Evolutionary conservation across 2,329 filamentous ascomycete species (phyloP).

Genomic region (Beauveria rudraprayagi): DNA sequence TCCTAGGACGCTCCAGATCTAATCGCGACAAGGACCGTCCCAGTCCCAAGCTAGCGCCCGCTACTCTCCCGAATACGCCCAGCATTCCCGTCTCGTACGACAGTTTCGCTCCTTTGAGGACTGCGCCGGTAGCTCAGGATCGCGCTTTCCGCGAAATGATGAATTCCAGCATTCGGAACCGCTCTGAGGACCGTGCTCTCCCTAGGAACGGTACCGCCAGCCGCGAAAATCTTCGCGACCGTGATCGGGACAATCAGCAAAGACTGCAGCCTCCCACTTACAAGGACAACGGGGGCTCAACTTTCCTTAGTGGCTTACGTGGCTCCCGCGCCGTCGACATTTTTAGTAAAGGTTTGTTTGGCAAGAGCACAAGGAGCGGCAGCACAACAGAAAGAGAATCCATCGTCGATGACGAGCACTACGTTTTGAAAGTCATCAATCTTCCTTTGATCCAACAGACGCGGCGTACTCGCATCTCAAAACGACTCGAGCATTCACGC

Average conservation of each 20-base stretch:
- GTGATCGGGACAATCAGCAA: conserved; percentile 25
- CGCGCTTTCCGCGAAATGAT: conserved; percentile 62
- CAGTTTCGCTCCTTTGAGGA: conserved; percentile 38
- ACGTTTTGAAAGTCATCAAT: conserved; percentile 78
- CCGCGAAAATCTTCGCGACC: conserved; percentile 38
- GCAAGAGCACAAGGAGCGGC: conserved; percentile 66
- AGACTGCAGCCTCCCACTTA: conserved; percentile 46
- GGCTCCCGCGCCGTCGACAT: conserved; percentile 71
- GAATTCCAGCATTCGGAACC: conserved; percentile 56
- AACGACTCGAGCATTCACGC: conserved; percentile 74
- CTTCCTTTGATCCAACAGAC: conserved; percentile 81
- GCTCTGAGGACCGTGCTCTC: conserved; percentile 60
- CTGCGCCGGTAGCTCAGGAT: conserved; percentile 57
- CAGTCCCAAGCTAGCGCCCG: conserved; percentile 29
- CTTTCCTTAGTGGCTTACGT: conserved; percentile 66
- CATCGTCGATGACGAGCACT: conserved; percentile 70
- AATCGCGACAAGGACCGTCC: conserved; percentile 41
- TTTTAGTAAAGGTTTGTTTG: conserved; percentile 74
- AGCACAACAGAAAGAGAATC: conserved; percentile 59
- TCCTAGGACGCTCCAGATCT: conserved; percentile 45
- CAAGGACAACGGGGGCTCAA: conserved; percentile 53
- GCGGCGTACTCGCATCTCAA: conserved; percentile 83
- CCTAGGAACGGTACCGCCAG: conserved; percentile 35
- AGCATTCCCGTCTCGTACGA: conserved; percentile 23
- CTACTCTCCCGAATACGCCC: conserved; percentile 16